Evolutionary conservation across 176 grass and related monocot species (phyloP), one percentile per base, ranked within the genome.

Genomic region (Lolium rigidum): DNA sequence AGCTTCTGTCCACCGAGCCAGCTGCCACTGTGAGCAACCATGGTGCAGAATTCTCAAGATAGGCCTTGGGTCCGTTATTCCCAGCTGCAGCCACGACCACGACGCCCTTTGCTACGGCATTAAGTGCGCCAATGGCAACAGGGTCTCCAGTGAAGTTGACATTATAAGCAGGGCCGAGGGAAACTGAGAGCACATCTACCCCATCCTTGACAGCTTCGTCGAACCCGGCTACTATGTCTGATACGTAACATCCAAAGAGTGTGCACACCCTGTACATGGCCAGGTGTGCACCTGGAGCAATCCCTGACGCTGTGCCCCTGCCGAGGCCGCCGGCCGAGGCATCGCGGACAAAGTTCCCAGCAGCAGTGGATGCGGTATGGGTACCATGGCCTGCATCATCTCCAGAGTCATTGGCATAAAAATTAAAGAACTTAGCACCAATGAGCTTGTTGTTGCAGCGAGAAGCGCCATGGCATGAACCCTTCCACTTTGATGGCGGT

Each of bases 211-310:
- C 81, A 1, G 89, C 89, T 13, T 62, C 84, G 28, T 94, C 92
- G 15, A 94, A 88, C 14, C 76, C 89, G 9, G 85, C 89, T 0
- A 94, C 70, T 12, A 88, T 8, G 79, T 88, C 66, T 16, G 63
- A 67, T 15, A 73, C 31, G 49, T 75, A 78, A 60, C 91, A 90
- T 25, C 82, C 81, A 1, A 71, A 17, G 16, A 21, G 63, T 14
- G 26, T 70, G 82, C 91, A 92, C 2, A 88, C 85, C 81, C 88
- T 90, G 78, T 94, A 94, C 69, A 94, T 84, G n/a, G 92, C 89
- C 9, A 94, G 9, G 78, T 94, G 86, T 8, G 92, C 86, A 4
- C 74, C 44, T 11, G 92, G 92, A 0, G 92, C 88, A 59, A 49
- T 88, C 18, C 92, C 89, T 5, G 84, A 21, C 2, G 89, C 81